phyloP scores from a whole-genome alignment of 352 stramenopile genomes.

The Globisporangium barbulae region DNA sequence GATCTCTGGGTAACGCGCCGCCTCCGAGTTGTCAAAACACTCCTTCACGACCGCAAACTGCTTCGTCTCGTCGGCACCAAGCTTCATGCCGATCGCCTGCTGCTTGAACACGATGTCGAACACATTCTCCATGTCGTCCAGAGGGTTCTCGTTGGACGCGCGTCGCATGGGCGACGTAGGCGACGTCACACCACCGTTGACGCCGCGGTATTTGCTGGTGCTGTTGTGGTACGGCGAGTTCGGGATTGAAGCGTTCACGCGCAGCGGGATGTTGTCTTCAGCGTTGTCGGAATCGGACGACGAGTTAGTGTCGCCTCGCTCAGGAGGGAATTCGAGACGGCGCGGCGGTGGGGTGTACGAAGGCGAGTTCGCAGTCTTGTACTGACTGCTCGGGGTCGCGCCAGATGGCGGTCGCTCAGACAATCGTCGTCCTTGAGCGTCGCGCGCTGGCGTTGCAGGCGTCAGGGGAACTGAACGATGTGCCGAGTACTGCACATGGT shows the following conservation, averaged over 20 bases:
- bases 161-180: slow-evolving; percentile 24
- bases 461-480: slow-evolving; percentile 9
- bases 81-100: slow-evolving; percentile 81
- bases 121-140: slow-evolving; percentile 70
- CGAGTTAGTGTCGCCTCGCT: slow-evolving; percentile 14
- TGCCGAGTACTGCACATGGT: slow-evolving; percentile 1
- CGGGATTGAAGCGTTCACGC: slow-evolving; percentile 18
- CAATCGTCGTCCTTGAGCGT: not conserved
- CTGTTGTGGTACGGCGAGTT: slow-evolving; percentile 14
- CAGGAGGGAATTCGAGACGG: slow-evolving; percentile 20
- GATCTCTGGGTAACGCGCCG: slow-evolving; percentile 73
- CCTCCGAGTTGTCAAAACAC: slow-evolving; percentile 75
- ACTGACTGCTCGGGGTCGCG: slow-evolving; percentile 3
- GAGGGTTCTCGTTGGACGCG: slow-evolving; percentile 23
- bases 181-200: slow-evolving; percentile 2
- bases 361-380: slow-evolving; percentile 8
- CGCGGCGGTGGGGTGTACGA: slow-evolving; percentile 4
- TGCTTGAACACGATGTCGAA: slow-evolving; percentile 88
- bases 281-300: slow-evolving; percentile 60
- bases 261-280: slow-evolving; percentile 24
- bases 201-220: slow-evolving; percentile 1
- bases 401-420: slow-evolving; percentile 10
- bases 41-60: slow-evolving; percentile 83
- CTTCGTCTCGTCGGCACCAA: slow-evolving; percentile 60
- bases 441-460: slow-evolving; percentile 5